These are phyloP conservation scores for Mycena rebaudengoi DNA, from an alignment of 768 basidiomycete genomes.

Conservation along the genomic window DNA sequence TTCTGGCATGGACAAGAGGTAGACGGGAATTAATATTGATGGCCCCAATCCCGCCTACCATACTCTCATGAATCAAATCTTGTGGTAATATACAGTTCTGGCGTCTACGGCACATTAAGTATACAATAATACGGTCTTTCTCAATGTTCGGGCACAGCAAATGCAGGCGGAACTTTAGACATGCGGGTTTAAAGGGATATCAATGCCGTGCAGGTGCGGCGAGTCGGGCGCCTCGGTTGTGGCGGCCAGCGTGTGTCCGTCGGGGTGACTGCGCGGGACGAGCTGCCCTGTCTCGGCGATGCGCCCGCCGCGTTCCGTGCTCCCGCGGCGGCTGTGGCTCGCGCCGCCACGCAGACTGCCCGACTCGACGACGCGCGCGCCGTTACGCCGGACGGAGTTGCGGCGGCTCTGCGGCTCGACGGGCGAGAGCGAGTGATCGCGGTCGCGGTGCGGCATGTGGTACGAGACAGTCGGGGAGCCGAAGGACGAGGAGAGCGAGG, in stretches of 20 bases:
- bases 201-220: constrained; percentile 29
- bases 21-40: too few relatives aligned
- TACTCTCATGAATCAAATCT: too few relatives aligned
- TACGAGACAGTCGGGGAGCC: constrained; percentile 70
- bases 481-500: constrained; percentile 80
- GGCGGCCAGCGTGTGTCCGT: constrained; percentile 50
- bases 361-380: constrained; percentile 43
- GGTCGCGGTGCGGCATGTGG: constrained; percentile 56
- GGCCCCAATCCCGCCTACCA: too few relatives aligned
- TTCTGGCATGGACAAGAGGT: too few relatives aligned
- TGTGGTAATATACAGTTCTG: too few relatives aligned
- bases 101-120: constrained; percentile 16
- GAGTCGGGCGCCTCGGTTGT: constrained; percentile 42
- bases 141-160: constrained; percentile 23
- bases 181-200: constrained; percentile 17
- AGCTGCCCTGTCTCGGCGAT: constrained; percentile 76
- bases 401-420: constrained; percentile 63
- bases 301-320: constrained; percentile 70
- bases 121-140: constrained; percentile 25
- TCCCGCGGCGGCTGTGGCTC: constrained; percentile 59
- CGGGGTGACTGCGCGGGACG: constrained; percentile 56
- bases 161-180: constrained; percentile 19
- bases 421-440: constrained; percentile 61
- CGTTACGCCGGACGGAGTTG: constrained; percentile 53
- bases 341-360: constrained; percentile 46